Percentiles rank a stretch among this genome's conserved stretches.
Evolutionary conservation across 768 basidiomycete species (phyloP).

Genomic region (Coprinopsis strossmayeri): DNA sequence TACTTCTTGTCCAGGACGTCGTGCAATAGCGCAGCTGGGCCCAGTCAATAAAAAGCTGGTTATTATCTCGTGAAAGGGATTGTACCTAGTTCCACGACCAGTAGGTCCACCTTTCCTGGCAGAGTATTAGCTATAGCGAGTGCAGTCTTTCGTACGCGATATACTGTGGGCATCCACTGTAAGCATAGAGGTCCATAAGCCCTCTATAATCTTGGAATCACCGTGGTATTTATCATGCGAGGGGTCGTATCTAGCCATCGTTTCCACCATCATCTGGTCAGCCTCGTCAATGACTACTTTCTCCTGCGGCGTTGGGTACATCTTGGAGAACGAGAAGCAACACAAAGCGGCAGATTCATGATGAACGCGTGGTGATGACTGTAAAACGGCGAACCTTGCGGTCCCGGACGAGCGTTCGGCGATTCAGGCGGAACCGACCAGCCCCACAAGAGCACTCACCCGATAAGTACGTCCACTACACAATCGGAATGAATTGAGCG

Average conservation of each 20-base stretch:
- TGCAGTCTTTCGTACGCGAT: conserved; percentile 77
- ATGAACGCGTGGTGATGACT: neutral
- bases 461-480: too few species aligned
- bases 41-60: too few species aligned
- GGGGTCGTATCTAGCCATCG: conserved; percentile 74
- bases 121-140: conserved; percentile 54
- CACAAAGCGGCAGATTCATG: neutral
- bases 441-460: too few species aligned
- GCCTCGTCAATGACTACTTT: conserved; percentile 47
- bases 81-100: conserved; percentile 66
- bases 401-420: too few species aligned
- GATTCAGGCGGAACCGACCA: too few species aligned
- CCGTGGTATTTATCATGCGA: conserved; percentile 80
- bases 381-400: too few species aligned
- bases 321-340: conserved; percentile 7
- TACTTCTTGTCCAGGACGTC: conserved; percentile 88
- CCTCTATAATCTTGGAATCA: too few species aligned
- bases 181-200: neutral
- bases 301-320: conserved; percentile 53
- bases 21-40: conserved; percentile 76
- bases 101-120: conserved; percentile 48
- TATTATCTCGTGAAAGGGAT: conserved; percentile 9
- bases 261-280: conserved; percentile 62
- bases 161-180: conserved; percentile 38
- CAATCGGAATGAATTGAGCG: too few species aligned